Evolutionary conservation across 2,329 filamentous ascomycete genomes (phyloP), one percentile per base, ranked within the genome.

Genomic region (Xylaria sp.): DNA sequence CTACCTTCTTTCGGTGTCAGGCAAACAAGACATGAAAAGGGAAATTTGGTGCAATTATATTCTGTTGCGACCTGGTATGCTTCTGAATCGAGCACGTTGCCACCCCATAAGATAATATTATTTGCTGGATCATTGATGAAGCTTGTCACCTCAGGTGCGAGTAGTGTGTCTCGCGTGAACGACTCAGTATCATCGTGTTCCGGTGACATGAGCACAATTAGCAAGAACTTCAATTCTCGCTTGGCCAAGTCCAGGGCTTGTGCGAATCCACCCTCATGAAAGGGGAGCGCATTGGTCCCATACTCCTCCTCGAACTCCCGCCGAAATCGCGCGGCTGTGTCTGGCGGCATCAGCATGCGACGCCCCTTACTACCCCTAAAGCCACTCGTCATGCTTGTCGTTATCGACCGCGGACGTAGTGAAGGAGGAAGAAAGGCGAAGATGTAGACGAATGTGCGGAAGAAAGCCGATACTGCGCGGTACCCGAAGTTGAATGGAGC

Each of bases 291-390:
- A 58, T 90, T 88, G 20, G 85, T 82, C 0, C 94, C 94, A 77
- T 98, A 96, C 75, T 97, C 93, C 81, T 99, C 96, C 76, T 97
- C 94, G 73, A 99, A 97, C 75, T 98, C 94, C 9, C 95, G 89
- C 76, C 93, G 92, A 79, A 98, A 97, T 39, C 96, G 87, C 31
- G 92, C 91, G 0, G 95, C 94, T 0, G 94, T 95, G 77, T 99
- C 96, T 66, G 92, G 89, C 1, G 95, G 94, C 77, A 92, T 92
- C 54, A 98, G 83, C 74, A 93, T 88, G 73, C 93, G 87, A 41
- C 95, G 88, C 3, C 92, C 91, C 69, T 85, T 89, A 1, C 90
- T 90, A 73, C 89, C 90, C 67, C 87, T 83, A 67, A 86, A 82
- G 1, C 86, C 85, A 2, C 80, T 81, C 2, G 81, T 79, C 76